These are phyloP conservation scores for Podospora pseudocomata DNA, from an alignment of 495 filamentous ascomycete genomes.

Conservation along the genomic window DNA sequence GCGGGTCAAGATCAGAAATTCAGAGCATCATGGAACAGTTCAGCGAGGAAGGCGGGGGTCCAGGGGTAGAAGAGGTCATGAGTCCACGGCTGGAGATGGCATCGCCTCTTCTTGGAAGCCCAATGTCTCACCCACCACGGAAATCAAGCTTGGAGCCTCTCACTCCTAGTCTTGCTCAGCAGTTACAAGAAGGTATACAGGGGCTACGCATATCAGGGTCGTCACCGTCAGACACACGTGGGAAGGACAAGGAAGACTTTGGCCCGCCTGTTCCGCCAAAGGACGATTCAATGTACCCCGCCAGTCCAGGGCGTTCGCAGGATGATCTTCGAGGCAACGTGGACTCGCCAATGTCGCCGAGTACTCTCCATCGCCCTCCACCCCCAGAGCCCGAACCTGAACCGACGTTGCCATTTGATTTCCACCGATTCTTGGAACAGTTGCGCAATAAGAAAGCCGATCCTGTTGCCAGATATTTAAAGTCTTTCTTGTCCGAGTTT, in stretches of 20 bases:
- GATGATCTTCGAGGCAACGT: conserved; percentile 34
- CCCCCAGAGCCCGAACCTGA: conserved; percentile 87
- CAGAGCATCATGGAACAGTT: conserved; percentile 94
- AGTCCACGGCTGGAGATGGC: conserved; percentile 72
- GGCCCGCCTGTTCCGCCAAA: conserved; percentile 52
- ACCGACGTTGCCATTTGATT: conserved; percentile 89
- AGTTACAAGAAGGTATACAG: conserved; percentile 43
- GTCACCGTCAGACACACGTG: conserved; percentile 35
- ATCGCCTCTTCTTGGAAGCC: conserved; percentile 60
- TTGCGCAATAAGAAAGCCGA: conserved; percentile 92
- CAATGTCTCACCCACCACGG: conserved; percentile 69
- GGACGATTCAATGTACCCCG: conserved; percentile 37
- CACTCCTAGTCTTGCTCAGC: conserved; percentile 43
- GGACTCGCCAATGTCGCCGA: conserved; percentile 48
- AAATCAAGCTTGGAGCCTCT: conserved; percentile 78
- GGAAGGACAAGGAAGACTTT: conserved; percentile 44
- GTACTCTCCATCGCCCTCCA: conserved; percentile 61
- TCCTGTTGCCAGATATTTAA: conserved; percentile 90
- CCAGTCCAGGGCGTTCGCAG: conserved; percentile 29
- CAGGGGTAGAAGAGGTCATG: conserved; percentile 72
- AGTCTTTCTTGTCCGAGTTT: conserved; percentile 92
- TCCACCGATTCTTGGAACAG: conserved; percentile 94
- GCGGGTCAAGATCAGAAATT: conserved; percentile 79
- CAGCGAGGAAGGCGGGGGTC: conserved; percentile 62
- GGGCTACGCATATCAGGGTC: conserved; percentile 41